Evolutionary conservation across 2,329 filamentous ascomycete genomes (phyloP), one percentile per base, ranked within the genome.

Genomic region (Whalleya microplaca): DNA sequence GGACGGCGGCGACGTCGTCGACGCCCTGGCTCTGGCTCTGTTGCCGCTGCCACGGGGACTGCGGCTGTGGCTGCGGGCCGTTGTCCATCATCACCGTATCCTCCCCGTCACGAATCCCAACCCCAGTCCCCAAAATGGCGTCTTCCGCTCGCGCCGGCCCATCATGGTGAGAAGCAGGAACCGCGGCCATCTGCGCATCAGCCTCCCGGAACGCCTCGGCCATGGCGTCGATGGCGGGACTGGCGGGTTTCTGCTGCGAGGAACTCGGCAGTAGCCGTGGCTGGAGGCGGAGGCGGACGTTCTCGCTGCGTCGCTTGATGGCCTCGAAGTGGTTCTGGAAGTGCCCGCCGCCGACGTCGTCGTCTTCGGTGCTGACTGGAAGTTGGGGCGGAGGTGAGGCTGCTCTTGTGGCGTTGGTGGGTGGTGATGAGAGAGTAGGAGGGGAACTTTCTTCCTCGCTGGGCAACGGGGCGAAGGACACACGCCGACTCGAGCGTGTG

Each of bases 251-350:
- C 57, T 73, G 74, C 58, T 81, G 78, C 4, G 77, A 80, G 12
- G 69, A 72, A 18, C 73, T 75, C 3, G 77, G 78, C 2, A 80
- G 64, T 1, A 81, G 64, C 14, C 68, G 70, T 47, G 67, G 65
- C n/a, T 65, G 67, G 20, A 66, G 54, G 41, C 48, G 60, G n/a
- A 41, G 32, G n/a, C 51, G 55, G 14, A 40, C 32, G 21, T 27
- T 40, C 19, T 47, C 63, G 3, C 63, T 62, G 41, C 73, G 73
- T 20, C 67, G 71, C n/a, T 73, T 75, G 41, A 81, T 71, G 0
- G 72, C 73, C 23, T 74, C 72, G 59, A 84, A 84, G 61, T 83
- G 80, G n/a, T 74, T 74, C 18, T 67, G 70, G 48, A 82, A 84
- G 48, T 71, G 75, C n/a, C n/a, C n/a, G 29, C 72, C 65, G 48